Percentiles rank a stretch among this genome's conserved stretches.
phyloP scores from a whole-genome alignment of 1,284 basidiomycete species.

The Cyathus olla region DNA sequence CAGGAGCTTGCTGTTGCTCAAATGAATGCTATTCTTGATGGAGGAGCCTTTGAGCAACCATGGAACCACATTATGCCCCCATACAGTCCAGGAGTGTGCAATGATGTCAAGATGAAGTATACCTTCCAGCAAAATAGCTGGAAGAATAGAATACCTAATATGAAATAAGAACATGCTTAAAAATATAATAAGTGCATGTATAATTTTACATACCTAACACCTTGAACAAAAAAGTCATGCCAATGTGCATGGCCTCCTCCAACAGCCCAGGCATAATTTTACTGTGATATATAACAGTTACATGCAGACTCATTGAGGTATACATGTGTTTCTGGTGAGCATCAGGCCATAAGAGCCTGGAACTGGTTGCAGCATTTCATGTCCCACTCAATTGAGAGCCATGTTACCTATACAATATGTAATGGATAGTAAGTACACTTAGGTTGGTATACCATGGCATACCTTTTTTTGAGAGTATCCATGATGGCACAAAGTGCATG shows the following conservation, averaged over 20 bases:
- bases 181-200: neutral
- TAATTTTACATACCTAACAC: neutral
- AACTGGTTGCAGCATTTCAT: neutral
- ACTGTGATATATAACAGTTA: neutral
- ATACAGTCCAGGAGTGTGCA: too few species aligned
- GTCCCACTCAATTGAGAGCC: neutral
- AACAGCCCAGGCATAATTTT: neutral
- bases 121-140: neutral
- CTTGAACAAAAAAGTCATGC: neutral
- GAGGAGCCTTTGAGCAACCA: too few species aligned
- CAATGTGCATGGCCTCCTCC: neutral
- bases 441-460: neutral
- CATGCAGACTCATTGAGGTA: neutral
- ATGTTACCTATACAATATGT: neutral
- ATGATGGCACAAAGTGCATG: neutral
- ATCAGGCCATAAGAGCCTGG: neutral
- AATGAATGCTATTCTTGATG: too few species aligned
- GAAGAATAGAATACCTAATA: neutral
- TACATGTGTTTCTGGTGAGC: neutral
- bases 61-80: too few species aligned
- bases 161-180: neutral
- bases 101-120: neutral
- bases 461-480: neutral
- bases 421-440: neutral
- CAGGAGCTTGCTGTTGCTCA: too few species aligned